Conservation (phyloP, 345 rosid species). For the Populus tremula region DNA sequence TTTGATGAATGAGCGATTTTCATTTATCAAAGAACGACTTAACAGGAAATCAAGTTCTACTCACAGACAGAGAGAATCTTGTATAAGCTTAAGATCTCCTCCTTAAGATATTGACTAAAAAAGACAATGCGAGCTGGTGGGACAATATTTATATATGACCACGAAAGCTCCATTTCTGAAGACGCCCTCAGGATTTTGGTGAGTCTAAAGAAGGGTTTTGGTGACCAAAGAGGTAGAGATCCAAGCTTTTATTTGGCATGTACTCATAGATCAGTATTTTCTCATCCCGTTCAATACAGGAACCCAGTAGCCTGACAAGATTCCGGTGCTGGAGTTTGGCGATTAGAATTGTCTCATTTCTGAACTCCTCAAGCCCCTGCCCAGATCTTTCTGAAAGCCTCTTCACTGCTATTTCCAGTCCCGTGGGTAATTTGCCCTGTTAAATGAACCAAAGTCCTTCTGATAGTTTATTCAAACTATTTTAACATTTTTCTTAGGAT, state of each 20-base stretch:
- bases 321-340: slow-evolving; percentile 12
- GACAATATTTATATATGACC: too few relatives aligned
- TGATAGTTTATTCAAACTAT: too few relatives aligned
- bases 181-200: slow-evolving; percentile 18
- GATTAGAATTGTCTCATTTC: background rate
- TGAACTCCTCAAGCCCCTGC: background rate
- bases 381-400: slow-evolving; percentile 2
- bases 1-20: too few relatives aligned
- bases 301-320: background rate
- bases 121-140: too few relatives aligned
- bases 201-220: slow-evolving; percentile 9
- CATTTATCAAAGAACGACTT: too few relatives aligned
- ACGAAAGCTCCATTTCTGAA: too few relatives aligned
- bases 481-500: too few relatives aligned
- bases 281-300: background rate
- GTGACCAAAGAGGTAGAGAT: background rate
- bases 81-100: too few relatives aligned
- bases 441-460: background rate
- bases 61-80: too few relatives aligned
- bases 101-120: too few relatives aligned
- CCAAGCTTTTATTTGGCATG: background rate
- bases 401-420: slow-evolving; percentile 4
- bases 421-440: background rate
- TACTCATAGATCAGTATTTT: background rate
- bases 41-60: too few relatives aligned